Conservation (phyloP, 805 yeast genomes). For the Wickerhamiella kurtzmanii region DNA sequence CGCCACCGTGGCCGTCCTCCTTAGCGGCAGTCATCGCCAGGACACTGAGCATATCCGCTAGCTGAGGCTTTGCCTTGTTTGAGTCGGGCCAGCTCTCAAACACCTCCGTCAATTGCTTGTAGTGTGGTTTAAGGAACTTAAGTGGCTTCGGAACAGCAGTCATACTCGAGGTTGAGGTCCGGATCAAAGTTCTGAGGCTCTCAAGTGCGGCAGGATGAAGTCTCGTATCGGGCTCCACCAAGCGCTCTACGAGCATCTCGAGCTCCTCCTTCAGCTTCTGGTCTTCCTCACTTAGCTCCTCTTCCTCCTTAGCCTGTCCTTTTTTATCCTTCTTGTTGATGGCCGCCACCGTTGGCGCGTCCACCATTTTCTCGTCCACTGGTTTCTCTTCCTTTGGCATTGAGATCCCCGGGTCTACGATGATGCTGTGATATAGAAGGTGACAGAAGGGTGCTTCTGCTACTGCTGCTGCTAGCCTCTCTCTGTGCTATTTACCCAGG, state of each 20-base stretch:
- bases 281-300: slow-evolving; percentile 89
- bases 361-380: neutral
- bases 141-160: slow-evolving; percentile 98
- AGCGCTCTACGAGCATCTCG: slow-evolving; percentile 72
- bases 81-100: slow-evolving; percentile 51
- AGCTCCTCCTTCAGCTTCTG: slow-evolving; percentile 73
- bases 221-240: slow-evolving; percentile 32
- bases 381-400: neutral
- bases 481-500: neutral
- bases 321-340: neutral
- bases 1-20: slow-evolving; percentile 34
- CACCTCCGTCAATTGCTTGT: slow-evolving; percentile 48
- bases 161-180: slow-evolving; percentile 94
- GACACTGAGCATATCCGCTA: slow-evolving; percentile 85
- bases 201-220: slow-evolving; percentile 50
- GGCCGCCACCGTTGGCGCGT: neutral
- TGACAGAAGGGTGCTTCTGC: neutral
- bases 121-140: slow-evolving; percentile 85
- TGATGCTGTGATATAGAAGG: neutral
- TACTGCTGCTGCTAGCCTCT: no score
- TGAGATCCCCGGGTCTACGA: neutral
- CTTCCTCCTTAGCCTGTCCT: slow-evolving; percentile 33
- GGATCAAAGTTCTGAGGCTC: slow-evolving; percentile 60
- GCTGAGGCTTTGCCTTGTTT: slow-evolving; percentile 37
- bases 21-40: slow-evolving; percentile 72